Conservation (phyloP, 768 basidiomycete genomes). For the Aureoboletus auriporus region DNA sequence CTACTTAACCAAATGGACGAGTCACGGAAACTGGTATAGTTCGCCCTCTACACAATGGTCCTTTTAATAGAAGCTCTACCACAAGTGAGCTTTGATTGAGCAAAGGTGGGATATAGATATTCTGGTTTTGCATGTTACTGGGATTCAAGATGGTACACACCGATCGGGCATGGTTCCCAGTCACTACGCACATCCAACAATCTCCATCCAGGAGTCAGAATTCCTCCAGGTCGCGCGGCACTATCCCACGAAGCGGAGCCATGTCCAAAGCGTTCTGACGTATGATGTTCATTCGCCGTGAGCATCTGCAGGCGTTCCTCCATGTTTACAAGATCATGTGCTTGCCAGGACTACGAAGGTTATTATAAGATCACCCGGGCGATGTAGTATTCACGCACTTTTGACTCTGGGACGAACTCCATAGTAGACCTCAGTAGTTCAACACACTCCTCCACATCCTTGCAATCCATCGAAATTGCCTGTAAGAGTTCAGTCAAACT, state of each 20-base stretch:
- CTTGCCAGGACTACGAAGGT: slow-evolving; percentile 44
- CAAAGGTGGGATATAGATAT: too few relatives aligned
- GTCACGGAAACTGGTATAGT: slow-evolving; percentile 16
- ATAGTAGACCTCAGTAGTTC: slow-evolving; percentile 13
- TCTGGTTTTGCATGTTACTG: too few relatives aligned
- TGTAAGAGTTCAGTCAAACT: slow-evolving; percentile 22
- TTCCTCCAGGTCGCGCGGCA: background rate
- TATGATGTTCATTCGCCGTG: slow-evolving; percentile 16
- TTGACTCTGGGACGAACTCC: slow-evolving; percentile 1
- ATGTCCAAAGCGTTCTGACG: background rate
- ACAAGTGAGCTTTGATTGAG: slow-evolving; percentile 13
- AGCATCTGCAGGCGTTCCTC: slow-evolving; percentile 44
- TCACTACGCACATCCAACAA: slow-evolving; percentile 34
- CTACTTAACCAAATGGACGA: background rate
- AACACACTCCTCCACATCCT: slow-evolving; percentile 16
- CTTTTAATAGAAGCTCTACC: slow-evolving; percentile 12
- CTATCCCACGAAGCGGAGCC: background rate
- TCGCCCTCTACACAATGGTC: slow-evolving; percentile 5
- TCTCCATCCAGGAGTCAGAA: slow-evolving; percentile 47
- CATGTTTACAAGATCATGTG: slow-evolving; percentile 52
- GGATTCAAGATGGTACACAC: slow-evolving; percentile 36
- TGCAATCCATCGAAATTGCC: slow-evolving; percentile 16
- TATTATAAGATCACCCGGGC: background rate
- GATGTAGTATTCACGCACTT: slow-evolving; percentile 10
- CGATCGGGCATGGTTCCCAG: slow-evolving; percentile 72